Base-by-base conservation (phyloP, 345 rosid genomes). In the Hibiscus mutabilis region DNA sequence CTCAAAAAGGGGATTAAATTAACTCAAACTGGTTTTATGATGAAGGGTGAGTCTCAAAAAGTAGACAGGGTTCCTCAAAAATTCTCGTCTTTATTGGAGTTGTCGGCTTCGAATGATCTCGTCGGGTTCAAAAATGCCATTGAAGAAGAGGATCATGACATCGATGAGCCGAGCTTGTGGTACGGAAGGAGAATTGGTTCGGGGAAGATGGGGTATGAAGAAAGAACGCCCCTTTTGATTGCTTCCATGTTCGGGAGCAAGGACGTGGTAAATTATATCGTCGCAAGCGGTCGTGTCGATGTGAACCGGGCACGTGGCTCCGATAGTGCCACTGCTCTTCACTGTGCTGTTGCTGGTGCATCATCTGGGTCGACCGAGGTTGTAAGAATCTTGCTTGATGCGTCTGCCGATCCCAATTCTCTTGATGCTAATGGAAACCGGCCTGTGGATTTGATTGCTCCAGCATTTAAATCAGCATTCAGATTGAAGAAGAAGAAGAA, bases 201-300 rank as follows among this genome's bases (percentile, higher is more conserved):
- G 0, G 86, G 74, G 72, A 81, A 79, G 84, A 87, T 91, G 91
- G 82, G 91, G 15, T 79, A 84, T 12, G 91, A 87, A 53, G 89
- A 89, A 80, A 84, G 97, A 66, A 91, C 96, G 0, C 93, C 98
- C 22, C 88, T 94, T 42, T 85, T 91, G 95, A 77, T 94, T 49
- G 96, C 98, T 60, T 86, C 96, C 13, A 77, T 86, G 84, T 94
- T 77, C 60, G 97, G 95, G 60, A 91, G 96, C 87, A 84, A 82
- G 76, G 86, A 80, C 69, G 85, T 94, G 7, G 75, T 91, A 77
- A 75, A 58, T 37, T 89, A 85, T 70, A 85, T 90, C 6, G 37
- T 87, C 24, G 78, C 67, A 42, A 82, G 79, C 0, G 89, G 90
- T 19, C 68, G 73, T 74, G 87, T 79, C 0, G 91, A 91, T 60